Percentiles rank a stretch among this genome's conserved stretches.
Evolutionary conservation across 2,329 filamentous ascomycete genomes (phyloP).

Genomic region (Claviceps purpurea): DNA sequence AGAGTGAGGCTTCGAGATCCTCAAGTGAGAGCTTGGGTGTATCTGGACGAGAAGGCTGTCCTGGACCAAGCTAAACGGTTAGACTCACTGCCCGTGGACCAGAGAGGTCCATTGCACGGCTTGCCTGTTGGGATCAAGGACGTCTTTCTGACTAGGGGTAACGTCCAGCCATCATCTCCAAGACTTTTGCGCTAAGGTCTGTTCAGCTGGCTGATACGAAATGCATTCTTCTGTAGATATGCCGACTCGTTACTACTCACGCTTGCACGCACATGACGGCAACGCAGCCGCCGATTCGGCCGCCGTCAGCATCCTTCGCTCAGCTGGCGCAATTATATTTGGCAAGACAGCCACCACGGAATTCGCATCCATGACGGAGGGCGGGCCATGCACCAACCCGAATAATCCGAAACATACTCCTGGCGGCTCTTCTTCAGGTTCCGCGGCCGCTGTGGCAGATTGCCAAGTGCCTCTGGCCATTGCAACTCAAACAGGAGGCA

Average conservation of each 20-base stretch:
- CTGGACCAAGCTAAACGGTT: conserved; percentile 35
- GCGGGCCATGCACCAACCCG: conserved; percentile 46
- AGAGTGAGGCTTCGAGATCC: conserved; percentile 31
- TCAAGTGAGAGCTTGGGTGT: conserved; percentile 36
- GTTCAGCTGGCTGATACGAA: neutral
- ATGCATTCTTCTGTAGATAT: conserved; percentile 24
- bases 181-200: neutral
- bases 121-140: conserved; percentile 47
- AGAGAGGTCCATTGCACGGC: conserved; percentile 43
- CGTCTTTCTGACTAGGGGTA: conserved; percentile 42
- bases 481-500: conserved; percentile 54
- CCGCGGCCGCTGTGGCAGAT: conserved; percentile 52
- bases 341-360: conserved; percentile 44
- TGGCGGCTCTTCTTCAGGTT: conserved; percentile 55
- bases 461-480: conserved; percentile 47
- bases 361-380: conserved; percentile 43
- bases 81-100: conserved; percentile 31
- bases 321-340: conserved; percentile 42
- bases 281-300: conserved; percentile 36
- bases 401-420: conserved; percentile 53
- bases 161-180: neutral
- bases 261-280: conserved; percentile 32
- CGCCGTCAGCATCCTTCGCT: conserved; percentile 35
- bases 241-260: conserved; percentile 43
- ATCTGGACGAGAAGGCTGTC: conserved; percentile 31